Base-by-base conservation (phyloP, 2,329 filamentous ascomycete genomes). In the Aspergillus jensenii region DNA sequence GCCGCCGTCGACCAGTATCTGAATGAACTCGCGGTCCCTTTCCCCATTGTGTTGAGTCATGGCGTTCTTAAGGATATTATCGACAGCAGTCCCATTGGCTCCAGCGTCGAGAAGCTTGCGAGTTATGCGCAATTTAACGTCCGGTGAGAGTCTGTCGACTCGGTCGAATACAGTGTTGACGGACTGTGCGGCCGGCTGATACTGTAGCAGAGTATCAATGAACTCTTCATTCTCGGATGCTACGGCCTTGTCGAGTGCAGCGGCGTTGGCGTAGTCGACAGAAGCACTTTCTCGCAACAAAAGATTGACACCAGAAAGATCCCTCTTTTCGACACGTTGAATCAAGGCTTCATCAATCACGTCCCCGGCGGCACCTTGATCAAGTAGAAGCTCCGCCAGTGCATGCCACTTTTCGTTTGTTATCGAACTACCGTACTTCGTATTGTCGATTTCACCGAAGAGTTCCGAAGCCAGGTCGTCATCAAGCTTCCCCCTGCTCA, bases 91-190 rank as follows among this genome's bases (percentile, higher is more conserved):
- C 1, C 56, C 56, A 7, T 48, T 58, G 7, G 56, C 56, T 4
- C 56, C 56, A 3, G 56, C 56, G 9, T 49, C 44, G 9, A 58
- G 40, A 12, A 58, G 45, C 19, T 53, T 58, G 35, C 50, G 45
- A 9, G 50, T 40, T 19, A 50, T 50, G 9, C 23, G 21, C 8
- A 58, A 14, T 11, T 46, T 44, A 31, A 50, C 14, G 19, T 12
- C 19, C 6, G 6, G 44, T 7, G 50, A 53, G 3, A 58, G 50
- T 1, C 11, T 21, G 3, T 44, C 44, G 5, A 58, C 50, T 3
- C 45, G 50, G 21, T 17, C 17, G 21, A 58, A 54, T 12, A 50
- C 56, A 14, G 39, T 19, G 14, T 58, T 58, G 17, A 58, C n/a
- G 11, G 56, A 49, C n/a, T 37, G 31, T 7, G 27, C 27, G 6